These are phyloP conservation scores for Leccinum fibrillosum DNA, from an alignment of 768 basidiomycete genomes.

Conservation along the genomic window DNA sequence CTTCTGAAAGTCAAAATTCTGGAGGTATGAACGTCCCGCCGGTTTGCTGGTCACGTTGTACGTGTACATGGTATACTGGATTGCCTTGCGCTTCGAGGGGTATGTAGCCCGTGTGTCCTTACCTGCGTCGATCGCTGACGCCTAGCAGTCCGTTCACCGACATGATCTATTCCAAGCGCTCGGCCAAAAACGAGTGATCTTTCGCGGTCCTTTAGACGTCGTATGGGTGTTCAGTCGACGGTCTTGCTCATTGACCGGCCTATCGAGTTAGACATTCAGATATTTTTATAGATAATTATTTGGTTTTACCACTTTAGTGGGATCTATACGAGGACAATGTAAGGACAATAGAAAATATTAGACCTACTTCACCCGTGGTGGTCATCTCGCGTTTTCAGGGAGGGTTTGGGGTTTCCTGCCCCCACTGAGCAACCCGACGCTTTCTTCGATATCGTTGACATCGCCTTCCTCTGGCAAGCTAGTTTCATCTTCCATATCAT, in stretches of 20 bases:
- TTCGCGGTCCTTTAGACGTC: not conserved
- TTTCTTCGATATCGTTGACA: constrained; percentile 14
- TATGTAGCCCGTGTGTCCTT: constrained; percentile 37
- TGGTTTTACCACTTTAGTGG: not conserved
- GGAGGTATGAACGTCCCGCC: constrained; percentile 81
- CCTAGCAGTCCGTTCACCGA: constrained; percentile 66
- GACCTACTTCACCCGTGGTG: not conserved
- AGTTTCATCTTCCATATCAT: not conserved
- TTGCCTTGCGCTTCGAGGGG: constrained; percentile 91
- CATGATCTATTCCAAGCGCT: constrained; percentile 71
- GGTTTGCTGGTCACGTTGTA: constrained; percentile 78
- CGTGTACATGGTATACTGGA: constrained; percentile 79
- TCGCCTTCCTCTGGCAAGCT: constrained; percentile 11
- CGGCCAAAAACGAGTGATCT: constrained; percentile 19
- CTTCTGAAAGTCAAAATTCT: not conserved
- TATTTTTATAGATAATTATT: not conserved
- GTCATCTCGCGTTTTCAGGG: not conserved
- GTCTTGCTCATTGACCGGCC: not conserved
- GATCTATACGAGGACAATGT: not conserved
- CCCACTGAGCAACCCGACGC: constrained; percentile 15
- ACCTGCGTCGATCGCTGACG: not conserved
- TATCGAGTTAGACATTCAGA: not conserved
- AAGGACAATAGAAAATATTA: not conserved
- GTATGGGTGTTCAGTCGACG: not conserved
- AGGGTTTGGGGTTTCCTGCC: constrained; percentile 9